A percentile compares a stretch with the other conserved stretches of the same genome.
phyloP scores from a whole-genome alignment of 176 grass and related monocot species.

The Ensete ventricosum region DNA sequence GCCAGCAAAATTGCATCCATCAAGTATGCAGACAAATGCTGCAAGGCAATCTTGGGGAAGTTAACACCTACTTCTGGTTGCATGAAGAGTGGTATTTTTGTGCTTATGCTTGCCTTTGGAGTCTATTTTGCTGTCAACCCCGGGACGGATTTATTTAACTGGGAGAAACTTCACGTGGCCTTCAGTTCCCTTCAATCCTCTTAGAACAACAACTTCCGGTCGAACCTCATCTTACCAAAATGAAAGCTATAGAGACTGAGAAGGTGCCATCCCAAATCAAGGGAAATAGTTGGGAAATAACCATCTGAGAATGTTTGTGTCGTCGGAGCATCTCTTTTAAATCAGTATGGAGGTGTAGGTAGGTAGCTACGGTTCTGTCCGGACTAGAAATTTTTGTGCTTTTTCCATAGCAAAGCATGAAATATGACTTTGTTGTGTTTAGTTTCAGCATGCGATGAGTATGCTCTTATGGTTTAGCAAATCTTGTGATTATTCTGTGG shows the following conservation, averaged over 20 bases:
- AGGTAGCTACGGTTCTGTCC: too few relatives aligned
- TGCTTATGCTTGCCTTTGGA: constrained; percentile 25
- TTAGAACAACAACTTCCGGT: background rate
- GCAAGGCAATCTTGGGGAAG: constrained; percentile 66
- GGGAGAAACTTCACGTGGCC: constrained; percentile 45
- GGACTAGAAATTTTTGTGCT: too few relatives aligned
- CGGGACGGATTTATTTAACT: constrained; percentile 38
- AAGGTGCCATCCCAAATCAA: background rate
- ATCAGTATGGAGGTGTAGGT: too few relatives aligned
- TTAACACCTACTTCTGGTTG: constrained; percentile 40
- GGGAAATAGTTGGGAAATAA: background rate
- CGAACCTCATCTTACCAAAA: background rate
- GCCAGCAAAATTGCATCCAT: constrained; percentile 37
- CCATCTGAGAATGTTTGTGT: too few relatives aligned
- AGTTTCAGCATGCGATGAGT: too few relatives aligned
- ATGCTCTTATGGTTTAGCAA: too few relatives aligned
- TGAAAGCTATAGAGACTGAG: background rate
- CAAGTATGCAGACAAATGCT: constrained; percentile 85
- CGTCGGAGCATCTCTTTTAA: too few relatives aligned
- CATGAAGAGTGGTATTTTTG: constrained; percentile 48
- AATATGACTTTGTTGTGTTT: too few relatives aligned
- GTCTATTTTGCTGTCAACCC: constrained; percentile 37
- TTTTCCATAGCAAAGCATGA: too few relatives aligned
- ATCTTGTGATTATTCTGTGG: too few relatives aligned
- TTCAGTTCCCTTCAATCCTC: constrained; percentile 40